Evolutionary conservation across 768 basidiomycete species (phyloP).

Genomic region (Leccinum olivaceopallidum): DNA sequence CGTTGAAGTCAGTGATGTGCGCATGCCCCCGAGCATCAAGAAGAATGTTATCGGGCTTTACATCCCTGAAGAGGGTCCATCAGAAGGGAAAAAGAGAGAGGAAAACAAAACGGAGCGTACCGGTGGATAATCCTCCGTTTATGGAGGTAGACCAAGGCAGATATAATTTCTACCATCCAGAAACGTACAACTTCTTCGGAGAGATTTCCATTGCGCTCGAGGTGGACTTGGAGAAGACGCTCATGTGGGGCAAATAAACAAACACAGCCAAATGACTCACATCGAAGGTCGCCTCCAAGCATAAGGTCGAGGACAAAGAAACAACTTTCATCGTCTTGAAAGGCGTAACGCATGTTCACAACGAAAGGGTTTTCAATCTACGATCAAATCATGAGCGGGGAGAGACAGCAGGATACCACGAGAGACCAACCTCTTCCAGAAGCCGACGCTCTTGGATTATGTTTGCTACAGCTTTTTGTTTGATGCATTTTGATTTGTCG

Average conservation of each 20-base stretch:
- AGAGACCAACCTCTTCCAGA: conserved; percentile 75
- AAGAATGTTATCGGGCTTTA: conserved; percentile 97
- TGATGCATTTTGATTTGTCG: conserved; percentile 90
- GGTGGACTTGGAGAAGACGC: conserved; percentile 59
- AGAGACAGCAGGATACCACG: conserved; percentile 5
- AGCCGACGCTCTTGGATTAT: conserved; percentile 92
- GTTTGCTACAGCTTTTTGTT: conserved; percentile 89
- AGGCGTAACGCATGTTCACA: conserved; percentile 91
- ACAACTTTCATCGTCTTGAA: conserved; percentile 96
- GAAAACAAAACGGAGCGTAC: conserved; percentile 42
- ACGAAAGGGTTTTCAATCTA: conserved; percentile 89
- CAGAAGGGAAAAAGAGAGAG: conserved; percentile 4
- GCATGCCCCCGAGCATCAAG: conserved; percentile 93
- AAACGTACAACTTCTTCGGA: conserved; percentile 76
- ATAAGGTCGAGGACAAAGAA: conserved; percentile 98
- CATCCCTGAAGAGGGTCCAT: conserved; percentile 55
- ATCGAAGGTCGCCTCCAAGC: conserved; percentile 92
- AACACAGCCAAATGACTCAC: conserved; percentile 45
- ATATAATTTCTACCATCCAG: conserved; percentile 86
- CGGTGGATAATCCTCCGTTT: conserved; percentile 92
- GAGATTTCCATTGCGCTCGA: conserved; percentile 69
- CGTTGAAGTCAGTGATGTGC: conserved; percentile 98
- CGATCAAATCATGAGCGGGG: conserved; percentile 3
- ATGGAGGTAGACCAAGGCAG: conserved; percentile 88
- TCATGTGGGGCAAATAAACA: conserved; percentile 1